Base-by-base conservation (phyloP, 805 yeast species). In the Candida glaebosa region DNA sequence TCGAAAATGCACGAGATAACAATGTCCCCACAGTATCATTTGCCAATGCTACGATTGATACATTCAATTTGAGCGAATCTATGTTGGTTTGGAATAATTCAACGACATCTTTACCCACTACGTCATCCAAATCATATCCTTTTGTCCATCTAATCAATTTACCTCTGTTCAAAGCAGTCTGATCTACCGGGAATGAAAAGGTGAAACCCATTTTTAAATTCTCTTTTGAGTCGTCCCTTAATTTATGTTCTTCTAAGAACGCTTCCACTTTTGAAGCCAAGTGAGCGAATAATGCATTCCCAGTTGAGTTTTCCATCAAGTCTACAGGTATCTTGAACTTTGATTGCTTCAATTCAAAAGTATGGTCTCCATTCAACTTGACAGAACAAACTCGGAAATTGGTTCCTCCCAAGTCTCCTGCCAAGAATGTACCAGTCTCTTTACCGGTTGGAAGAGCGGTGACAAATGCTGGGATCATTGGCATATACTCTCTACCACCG, bases 21-120 rank as follows among this genome's bases (percentile, higher is more conserved):
- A 91, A 73, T 9, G 98, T 90, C 33, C 99, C 98, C 14, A 89
- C 96, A 1, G 98, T 93, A 60, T 91, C 99, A 61, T 91, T 91
- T 19, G 96, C 95, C 44, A 93, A 74, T 1, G 98, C 98, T 14
- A 84, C 88, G 33, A 90, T 86, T 28, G 65, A 58, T 30, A 87
- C 87, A 7, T 87, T 84, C 31, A 81, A 67, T 0, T 78, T 71
- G 31, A 76, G 71, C 3, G 50, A 54, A 52, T 87, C 84, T 36
- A 91, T 55, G 44, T 86, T 84, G 9, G 62, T 59, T 63, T 93
- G 98, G 46, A 88, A 73, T 35, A 81, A 63, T 34, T 68, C 69
- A 39, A 87, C 93, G 34, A 93, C 84, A 59, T 91, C 97, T 56
- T 82, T 70, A 41, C 87, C 95, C 26, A 91, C 85, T 31, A 87